Evolutionary conservation across 139 green algal species (phyloP).

Genomic region (Pseudopediastrum boryanum): DNA sequence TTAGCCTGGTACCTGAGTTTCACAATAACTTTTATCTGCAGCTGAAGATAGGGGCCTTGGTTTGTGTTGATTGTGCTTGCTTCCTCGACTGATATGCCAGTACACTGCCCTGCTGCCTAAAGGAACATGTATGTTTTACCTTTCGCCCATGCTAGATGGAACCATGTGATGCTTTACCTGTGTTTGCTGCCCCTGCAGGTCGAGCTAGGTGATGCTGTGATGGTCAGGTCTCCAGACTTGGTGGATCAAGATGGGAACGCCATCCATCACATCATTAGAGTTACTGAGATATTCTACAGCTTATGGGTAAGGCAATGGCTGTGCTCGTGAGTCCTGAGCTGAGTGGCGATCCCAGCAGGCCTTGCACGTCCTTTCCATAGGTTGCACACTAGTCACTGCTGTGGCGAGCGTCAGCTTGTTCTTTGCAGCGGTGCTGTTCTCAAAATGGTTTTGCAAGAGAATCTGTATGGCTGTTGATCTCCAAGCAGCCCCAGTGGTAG

Average conservation of each 20-base stretch:
- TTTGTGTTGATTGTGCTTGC: too few relatives aligned
- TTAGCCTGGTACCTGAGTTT: too few relatives aligned
- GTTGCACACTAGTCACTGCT: background rate
- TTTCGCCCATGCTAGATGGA: too few relatives aligned
- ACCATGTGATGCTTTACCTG: background rate
- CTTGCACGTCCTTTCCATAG: background rate
- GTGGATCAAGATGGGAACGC: background rate
- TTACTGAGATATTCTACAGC: background rate
- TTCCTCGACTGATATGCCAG: too few relatives aligned
- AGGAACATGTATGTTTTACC: too few relatives aligned
- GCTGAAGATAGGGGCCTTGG: too few relatives aligned
- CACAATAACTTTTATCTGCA: too few relatives aligned
- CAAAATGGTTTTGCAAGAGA: background rate
- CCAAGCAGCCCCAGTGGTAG: too few relatives aligned
- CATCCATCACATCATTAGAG: background rate
- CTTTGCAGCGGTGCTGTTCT: background rate
- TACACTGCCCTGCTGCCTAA: too few relatives aligned
- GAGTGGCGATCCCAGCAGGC: too few relatives aligned
- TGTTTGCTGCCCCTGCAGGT: background rate
- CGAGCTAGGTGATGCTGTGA: slow-evolving; percentile 3
- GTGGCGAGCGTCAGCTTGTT: background rate
- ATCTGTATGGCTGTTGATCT: background rate
- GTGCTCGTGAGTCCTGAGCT: background rate
- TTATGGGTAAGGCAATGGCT: too few relatives aligned
- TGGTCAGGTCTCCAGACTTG: background rate